These are phyloP conservation scores for Erodium moschatum DNA, from an alignment of 441 rosid species.

Conservation along the genomic window DNA sequence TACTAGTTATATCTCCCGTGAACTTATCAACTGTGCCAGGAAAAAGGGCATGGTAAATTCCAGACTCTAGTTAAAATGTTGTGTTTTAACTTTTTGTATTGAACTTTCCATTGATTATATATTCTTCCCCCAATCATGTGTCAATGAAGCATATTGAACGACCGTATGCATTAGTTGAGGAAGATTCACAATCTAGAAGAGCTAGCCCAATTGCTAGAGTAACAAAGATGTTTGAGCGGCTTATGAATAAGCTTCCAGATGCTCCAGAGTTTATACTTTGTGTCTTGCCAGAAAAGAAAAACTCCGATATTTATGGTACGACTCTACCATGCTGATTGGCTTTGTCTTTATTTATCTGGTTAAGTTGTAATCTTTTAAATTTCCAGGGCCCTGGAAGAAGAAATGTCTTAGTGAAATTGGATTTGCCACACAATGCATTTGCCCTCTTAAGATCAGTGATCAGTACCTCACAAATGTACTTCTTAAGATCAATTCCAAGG, in stretches of 20 bases:
- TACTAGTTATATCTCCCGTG: slow-evolving; percentile 59
- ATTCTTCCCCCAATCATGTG: slow-evolving; percentile 2
- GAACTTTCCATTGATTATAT: background rate
- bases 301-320: slow-evolving; percentile 72
- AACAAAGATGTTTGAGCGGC: slow-evolving; percentile 59
- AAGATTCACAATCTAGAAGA: slow-evolving; percentile 48
- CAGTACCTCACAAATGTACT: slow-evolving; percentile 87
- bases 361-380: slow-evolving; percentile 20
- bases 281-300: slow-evolving; percentile 76
- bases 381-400: slow-evolving; percentile 89
- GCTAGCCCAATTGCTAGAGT: slow-evolving; percentile 58
- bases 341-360: slow-evolving; percentile 8
- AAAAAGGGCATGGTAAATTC: slow-evolving; percentile 75
- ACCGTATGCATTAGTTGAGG: slow-evolving; percentile 66
- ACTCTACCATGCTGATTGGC: slow-evolving; percentile 7
- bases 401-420: slow-evolving; percentile 58
- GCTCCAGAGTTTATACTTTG: slow-evolving; percentile 65
- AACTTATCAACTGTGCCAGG: slow-evolving; percentile 63
- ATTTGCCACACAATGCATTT: slow-evolving; percentile 77
- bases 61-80: background rate
- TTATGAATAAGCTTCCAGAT: slow-evolving; percentile 45
- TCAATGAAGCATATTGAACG: slow-evolving; percentile 57
- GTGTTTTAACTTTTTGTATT: background rate
- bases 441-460: slow-evolving; percentile 57
- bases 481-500: slow-evolving; percentile 85